Evolutionary conservation across 169 alveolate genomes (phyloP).

Genomic region (Plasmodium relictum): DNA sequence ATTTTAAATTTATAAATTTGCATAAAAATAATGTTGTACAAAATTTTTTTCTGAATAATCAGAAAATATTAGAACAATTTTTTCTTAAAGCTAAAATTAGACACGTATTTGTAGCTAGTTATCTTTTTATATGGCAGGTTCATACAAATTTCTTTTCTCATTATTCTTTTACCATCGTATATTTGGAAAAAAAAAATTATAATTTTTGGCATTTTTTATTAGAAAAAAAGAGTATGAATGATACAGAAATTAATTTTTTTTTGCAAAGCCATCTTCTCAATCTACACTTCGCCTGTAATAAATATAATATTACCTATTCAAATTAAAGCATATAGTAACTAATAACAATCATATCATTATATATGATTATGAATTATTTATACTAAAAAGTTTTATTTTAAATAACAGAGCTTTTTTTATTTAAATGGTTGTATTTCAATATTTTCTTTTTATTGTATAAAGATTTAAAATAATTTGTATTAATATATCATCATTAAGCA

Average conservation of each 20-base stretch:
- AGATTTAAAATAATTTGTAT: too few species aligned
- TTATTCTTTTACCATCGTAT: constrained; percentile 5
- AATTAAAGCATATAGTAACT: too few species aligned
- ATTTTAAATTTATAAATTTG: constrained; percentile 1
- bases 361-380: too few species aligned
- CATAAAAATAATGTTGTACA: neutral
- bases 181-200: constrained; percentile 4
- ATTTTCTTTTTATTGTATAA: too few species aligned
- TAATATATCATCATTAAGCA: too few species aligned
- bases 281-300: too few species aligned
- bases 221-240: constrained; percentile 20
- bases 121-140: constrained; percentile 40
- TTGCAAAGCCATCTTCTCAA: neutral
- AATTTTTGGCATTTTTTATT: constrained; percentile 4
- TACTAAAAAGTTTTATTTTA: too few species aligned
- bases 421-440: too few species aligned
- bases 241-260: constrained; percentile 36
- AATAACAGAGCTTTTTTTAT: too few species aligned
- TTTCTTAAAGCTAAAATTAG: constrained; percentile 18
- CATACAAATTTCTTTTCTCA: constrained; percentile 21
- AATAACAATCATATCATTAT: too few species aligned
- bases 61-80: neutral
- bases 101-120: constrained; percentile 28
- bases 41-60: constrained; percentile 11
- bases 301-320: too few species aligned